phyloP scores from a whole-genome alignment of 108 stramenopile species.

The Cylindrotheca fusiformis region DNA sequence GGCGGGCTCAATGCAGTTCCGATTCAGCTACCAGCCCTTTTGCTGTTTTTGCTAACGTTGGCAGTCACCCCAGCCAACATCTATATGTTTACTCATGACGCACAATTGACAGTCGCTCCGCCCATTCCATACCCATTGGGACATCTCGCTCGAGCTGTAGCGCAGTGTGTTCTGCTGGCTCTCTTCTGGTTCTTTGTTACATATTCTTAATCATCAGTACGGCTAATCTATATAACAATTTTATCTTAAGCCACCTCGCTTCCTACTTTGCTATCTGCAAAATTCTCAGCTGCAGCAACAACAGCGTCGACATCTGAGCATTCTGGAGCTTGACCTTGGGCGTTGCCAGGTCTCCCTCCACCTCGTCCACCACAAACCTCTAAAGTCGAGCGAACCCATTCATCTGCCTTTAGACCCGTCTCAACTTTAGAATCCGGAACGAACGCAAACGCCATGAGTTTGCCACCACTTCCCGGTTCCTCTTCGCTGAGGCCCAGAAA shows the following conservation, averaged over 20 bases:
- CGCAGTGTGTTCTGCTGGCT: constrained; percentile 68
- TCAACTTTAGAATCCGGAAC: constrained; percentile 68
- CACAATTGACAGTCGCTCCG: constrained; percentile 49
- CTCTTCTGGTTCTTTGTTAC: constrained; percentile 73
- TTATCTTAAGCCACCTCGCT: neutral
- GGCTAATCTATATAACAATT: too few relatives aligned
- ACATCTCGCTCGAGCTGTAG: constrained; percentile 58
- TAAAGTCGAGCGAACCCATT: constrained; percentile 75
- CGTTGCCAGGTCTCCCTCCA: constrained; percentile 80
- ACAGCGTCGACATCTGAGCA: constrained; percentile 69
- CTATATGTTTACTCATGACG: constrained; percentile 90
- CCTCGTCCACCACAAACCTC: constrained; percentile 79
- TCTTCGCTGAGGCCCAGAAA: constrained; percentile 85
- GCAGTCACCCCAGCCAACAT: constrained; percentile 87
- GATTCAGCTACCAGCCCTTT: constrained; percentile 44
- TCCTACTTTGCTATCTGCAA: constrained; percentile 38
- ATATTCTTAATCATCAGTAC: too few relatives aligned
- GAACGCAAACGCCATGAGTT: constrained; percentile 74
- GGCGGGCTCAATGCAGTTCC: constrained; percentile 19
- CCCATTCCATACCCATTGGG: constrained; percentile 60
- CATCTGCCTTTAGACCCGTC: constrained; percentile 71
- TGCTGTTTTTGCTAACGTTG: constrained; percentile 61
- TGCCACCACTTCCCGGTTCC: constrained; percentile 78
- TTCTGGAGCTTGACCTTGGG: constrained; percentile 75
- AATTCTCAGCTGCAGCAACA: constrained; percentile 59